A percentile compares a stretch with the other conserved stretches of the same genome.
phyloP scores from a whole-genome alignment of 1,284 basidiomycete species.

The Grifola frondosa region DNA sequence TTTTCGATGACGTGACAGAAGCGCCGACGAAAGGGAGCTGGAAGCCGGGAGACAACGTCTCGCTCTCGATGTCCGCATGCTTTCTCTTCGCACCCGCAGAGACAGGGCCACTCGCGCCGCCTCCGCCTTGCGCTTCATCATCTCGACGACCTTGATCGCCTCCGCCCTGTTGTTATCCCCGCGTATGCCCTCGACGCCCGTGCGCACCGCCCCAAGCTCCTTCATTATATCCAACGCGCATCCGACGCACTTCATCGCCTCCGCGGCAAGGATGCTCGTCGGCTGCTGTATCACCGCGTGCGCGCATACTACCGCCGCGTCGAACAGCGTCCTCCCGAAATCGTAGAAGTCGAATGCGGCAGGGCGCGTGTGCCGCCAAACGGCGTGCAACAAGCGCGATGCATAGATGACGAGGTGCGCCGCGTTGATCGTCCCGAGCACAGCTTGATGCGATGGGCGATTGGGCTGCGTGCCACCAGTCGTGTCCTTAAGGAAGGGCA shows the following conservation, averaged over 20 bases:
- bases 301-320: conserved; percentile 61
- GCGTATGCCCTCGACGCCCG: conserved; percentile 23
- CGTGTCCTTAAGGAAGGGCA: conserved; percentile 57
- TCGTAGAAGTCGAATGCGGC: conserved; percentile 60
- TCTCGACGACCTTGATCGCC: conserved; percentile 45
- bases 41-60: conserved; percentile 36
- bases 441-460: conserved; percentile 45
- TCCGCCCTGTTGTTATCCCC: conserved; percentile 32
- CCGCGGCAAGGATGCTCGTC: conserved; percentile 42
- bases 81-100: conserved; percentile 51
- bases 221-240: conserved; percentile 51
- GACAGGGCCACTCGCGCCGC: conserved; percentile 24
- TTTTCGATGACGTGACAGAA: conserved; percentile 33
- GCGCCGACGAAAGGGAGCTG: conserved; percentile 48
- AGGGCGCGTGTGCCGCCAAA: conserved; percentile 39
- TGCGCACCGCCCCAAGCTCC: conserved; percentile 29
- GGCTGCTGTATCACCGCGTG: conserved; percentile 57
- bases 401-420: conserved; percentile 59
- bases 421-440: conserved; percentile 56
- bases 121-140: conserved; percentile 50
- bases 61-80: conserved; percentile 41
- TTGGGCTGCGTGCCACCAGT: conserved; percentile 22
- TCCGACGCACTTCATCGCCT: conserved; percentile 49
- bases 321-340: conserved; percentile 57
- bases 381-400: conserved; percentile 40